A percentile compares a stretch with the other conserved stretches of the same genome.
phyloP scores from a whole-genome alignment of 179 eudicot species.

The Sideroxylon spinosum region DNA sequence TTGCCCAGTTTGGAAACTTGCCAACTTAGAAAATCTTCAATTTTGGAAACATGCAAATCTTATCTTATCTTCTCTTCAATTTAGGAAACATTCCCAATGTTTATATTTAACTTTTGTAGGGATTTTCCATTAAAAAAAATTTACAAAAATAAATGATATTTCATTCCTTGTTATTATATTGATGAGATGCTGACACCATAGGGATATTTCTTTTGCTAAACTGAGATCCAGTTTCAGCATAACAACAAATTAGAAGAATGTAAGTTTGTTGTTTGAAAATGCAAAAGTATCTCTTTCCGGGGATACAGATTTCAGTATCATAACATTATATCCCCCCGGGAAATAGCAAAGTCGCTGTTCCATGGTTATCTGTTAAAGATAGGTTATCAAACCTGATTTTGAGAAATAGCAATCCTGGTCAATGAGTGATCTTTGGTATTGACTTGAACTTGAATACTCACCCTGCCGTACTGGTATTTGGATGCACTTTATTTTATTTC shows the following conservation, averaged over 20 bases:
- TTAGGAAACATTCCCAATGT: no score
- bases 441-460: neutral
- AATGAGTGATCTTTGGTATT: neutral
- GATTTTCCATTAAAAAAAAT: no score
- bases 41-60: no score
- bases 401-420: neutral
- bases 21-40: no score
- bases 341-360: neutral
- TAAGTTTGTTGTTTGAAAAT: neutral
- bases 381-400: neutral
- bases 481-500: neutral
- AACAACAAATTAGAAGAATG: neutral
- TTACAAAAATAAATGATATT: no score
- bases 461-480: neutral
- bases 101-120: no score
- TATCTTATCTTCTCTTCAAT: no score
- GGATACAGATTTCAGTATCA: neutral
- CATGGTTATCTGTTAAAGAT: neutral
- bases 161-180: no score
- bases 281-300: slow-evolving; percentile 3
- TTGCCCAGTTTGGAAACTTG: no score
- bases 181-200: neutral
- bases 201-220: neutral
- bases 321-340: neutral
- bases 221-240: neutral